Evolutionary conservation across 2,329 filamentous ascomycete species (phyloP), one percentile per base, ranked within the genome.

Genomic region (Phoma sp.): DNA sequence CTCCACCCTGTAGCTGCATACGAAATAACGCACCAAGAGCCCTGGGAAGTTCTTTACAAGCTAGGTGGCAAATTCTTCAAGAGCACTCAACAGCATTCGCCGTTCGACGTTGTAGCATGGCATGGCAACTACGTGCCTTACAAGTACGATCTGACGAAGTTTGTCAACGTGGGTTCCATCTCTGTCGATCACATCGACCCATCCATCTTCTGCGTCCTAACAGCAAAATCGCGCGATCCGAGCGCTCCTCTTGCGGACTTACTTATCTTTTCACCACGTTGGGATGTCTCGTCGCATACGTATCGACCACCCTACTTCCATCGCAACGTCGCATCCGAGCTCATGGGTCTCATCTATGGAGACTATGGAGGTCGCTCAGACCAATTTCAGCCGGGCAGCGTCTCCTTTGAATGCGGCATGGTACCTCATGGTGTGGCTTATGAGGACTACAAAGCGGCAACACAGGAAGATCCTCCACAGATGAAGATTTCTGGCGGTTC

Each of bases 101-200:
- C 90, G 0, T 93, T 92, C 65, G 89, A 93, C 64, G 84, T 93
- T 0, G 89, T 92, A 3, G 88, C 87, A 3, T 93, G 89, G 89
- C 89, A 93, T 68, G 90, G 90, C 37, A 89, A 86, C 59, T 92
- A 92, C 75, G 65, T 71, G 56, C 90, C 90, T 0, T 91, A 86
- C 82, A 93, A 93, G 76, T 93, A 93, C 77, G 90, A 92, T 65
- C 81, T 93, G 1, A 88, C 87, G 21, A 85, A 88, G 26, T 93
- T 92, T 80, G 89, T 88, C 76, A 86, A 85, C 36, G 86, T 93
- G 37, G 90, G 89, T 17, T 86, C 82, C 48, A 86, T 91, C 60
- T 88, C 85, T 7, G 91, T 85, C 67, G 90, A 93, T 72, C 90
- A 93, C 68, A 89, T 89, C 1, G 90, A 93, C 68, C 90, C 90